phyloP scores from a whole-genome alignment of 2,329 filamentous ascomycete genomes.

The Didymella lethalis region DNA sequence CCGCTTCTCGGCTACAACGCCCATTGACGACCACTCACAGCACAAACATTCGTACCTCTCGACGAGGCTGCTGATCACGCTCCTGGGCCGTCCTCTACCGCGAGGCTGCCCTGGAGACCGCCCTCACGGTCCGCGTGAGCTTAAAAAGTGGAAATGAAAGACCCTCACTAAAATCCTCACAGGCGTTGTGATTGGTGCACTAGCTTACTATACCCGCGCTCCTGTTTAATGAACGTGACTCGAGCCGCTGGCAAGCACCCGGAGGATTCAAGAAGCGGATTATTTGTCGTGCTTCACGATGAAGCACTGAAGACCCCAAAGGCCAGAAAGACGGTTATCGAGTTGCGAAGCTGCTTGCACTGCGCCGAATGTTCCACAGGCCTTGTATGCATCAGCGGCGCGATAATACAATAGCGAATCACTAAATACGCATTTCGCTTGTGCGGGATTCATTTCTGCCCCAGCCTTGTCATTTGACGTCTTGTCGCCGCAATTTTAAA shows the following conservation, averaged over 20 bases:
- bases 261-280: conserved; percentile 22
- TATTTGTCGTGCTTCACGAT: background rate
- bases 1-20: background rate
- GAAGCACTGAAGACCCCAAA: conserved; percentile 5
- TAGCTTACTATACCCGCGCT: conserved; percentile 31
- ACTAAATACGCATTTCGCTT: conserved; percentile 15
- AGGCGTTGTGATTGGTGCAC: conserved; percentile 36
- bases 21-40: background rate
- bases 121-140: conserved; percentile 26
- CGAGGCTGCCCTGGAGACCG: conserved; percentile 27
- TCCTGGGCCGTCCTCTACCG: conserved; percentile 21
- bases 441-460: conserved; percentile 22
- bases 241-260: conserved; percentile 16
- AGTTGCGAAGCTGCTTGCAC: conserved; percentile 1
- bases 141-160: conserved; percentile 49
- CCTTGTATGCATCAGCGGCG: conserved; percentile 15
- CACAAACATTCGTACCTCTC: background rate
- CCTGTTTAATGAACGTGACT: conserved; percentile 35
- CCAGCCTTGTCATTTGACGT: conserved; percentile 25
- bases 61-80: conserved; percentile 25
- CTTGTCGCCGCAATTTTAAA: conserved; percentile 29
- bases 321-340: background rate
- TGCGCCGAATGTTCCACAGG: conserved; percentile 9
- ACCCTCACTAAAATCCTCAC: conserved; percentile 17
- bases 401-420: conserved; percentile 16